Evolutionary conservation across 2,329 filamentous ascomycete species (phyloP), one percentile per base, ranked within the genome.

Genomic region (Blastomyces percursus): DNA sequence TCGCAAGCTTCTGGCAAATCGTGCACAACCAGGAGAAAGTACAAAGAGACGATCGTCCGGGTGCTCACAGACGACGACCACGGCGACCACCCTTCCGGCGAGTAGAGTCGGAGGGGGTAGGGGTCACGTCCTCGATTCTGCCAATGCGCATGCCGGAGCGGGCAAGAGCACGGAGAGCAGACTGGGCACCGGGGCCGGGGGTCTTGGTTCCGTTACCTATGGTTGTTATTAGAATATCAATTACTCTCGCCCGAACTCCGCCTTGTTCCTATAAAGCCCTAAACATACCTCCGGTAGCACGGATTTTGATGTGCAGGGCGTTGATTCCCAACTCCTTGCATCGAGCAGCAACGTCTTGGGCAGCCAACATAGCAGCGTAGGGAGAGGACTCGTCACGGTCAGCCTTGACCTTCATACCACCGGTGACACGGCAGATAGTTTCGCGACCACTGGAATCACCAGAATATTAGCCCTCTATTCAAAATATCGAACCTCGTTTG

Each of bases 331-430:
- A 80, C 76, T 90, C 86, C 81, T 89, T 89, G 83, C 90, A 94
- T 81, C 94, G 91, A 79, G 85, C 83, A 75, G 94, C 94, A 78
- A 96, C 91, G 80, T 96, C 92, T 86, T 99, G 94, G 71, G 94
- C 94, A 82, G 94, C 94, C 90, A 99, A 92, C 94, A 99, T 99
- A 82, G 94, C 94, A 76, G 94, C 94, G 86, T 99, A 99, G 75
- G 94, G 94, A 72, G 94, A 97, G 76, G 93, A 97, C 86, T 99
- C 94, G 84, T 99, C 94, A 86, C 94, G 93, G 78, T 99, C 92
- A 81, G 92, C 92, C 89, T 99, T 99, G 87, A 99, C 94, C 87
- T 99, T 99, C 94, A 99, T 99, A 78, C 95, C 95, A 84, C 95
- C 94, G 75, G 95, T 99, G 73, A 99, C 93, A 90, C 94, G 92